phyloP scores from a whole-genome alignment of 1,139 yeast genomes.

The Blastobotrys raffinosifermentans region DNA sequence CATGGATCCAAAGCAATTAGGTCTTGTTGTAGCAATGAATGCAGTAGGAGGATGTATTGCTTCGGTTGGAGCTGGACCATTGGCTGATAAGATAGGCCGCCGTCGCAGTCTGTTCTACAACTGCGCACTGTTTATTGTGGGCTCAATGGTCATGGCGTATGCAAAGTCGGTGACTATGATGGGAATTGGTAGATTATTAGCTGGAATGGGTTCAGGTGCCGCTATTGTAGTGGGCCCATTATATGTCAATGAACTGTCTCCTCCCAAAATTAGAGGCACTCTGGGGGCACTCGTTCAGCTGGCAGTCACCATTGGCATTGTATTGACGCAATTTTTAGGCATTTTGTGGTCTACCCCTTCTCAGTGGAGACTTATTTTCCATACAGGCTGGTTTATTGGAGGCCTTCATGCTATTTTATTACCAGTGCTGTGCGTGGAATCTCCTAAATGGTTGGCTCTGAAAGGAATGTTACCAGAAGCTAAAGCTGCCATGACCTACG shows the following conservation, averaged over 20 bases:
- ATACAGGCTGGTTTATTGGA: slow-evolving; percentile 54
- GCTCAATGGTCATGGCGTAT: slow-evolving; percentile 57
- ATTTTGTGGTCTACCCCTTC: slow-evolving; percentile 56
- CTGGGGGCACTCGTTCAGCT: slow-evolving; percentile 88
- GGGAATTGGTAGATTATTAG: slow-evolving; percentile 63
- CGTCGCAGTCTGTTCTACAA: slow-evolving; percentile 52
- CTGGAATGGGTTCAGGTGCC: slow-evolving; percentile 84
- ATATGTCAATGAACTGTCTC: slow-evolving; percentile 74
- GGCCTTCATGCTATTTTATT: slow-evolving; percentile 40
- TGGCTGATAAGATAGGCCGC: slow-evolving; percentile 70
- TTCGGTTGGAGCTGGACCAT: slow-evolving; percentile 61
- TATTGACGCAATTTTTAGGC: slow-evolving; percentile 71
- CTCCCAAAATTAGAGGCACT: slow-evolving; percentile 59
- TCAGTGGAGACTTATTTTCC: slow-evolving; percentile 67
- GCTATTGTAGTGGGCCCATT: slow-evolving; percentile 82
- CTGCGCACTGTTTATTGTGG: slow-evolving; percentile 52
- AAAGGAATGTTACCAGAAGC: slow-evolving; percentile 37
- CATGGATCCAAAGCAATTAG: slow-evolving; percentile 59
- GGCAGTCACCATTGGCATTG: slow-evolving; percentile 75
- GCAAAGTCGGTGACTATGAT: slow-evolving; percentile 43
- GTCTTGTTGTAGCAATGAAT: slow-evolving; percentile 76
- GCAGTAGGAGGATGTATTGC: slow-evolving; percentile 84
- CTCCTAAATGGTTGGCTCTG: slow-evolving; percentile 71
- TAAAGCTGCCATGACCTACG: slow-evolving; percentile 27
- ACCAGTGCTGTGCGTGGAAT: slow-evolving; percentile 54